Conservation (phyloP, 2,329 filamentous ascomycete species). For the Penicillium hesseltinei region DNA sequence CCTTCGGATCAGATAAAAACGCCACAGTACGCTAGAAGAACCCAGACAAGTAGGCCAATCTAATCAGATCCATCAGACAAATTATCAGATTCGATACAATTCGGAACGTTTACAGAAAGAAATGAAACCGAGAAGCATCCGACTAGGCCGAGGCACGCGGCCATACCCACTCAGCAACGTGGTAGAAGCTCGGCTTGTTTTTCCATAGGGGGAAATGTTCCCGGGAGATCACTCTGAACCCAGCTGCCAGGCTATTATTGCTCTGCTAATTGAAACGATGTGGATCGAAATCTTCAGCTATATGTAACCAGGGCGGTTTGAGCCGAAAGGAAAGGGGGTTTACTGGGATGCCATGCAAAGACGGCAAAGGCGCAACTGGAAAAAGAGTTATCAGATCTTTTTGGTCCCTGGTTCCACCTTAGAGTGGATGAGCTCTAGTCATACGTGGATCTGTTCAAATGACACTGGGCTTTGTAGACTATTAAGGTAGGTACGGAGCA, state of each 20-base stretch:
- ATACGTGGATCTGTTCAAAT: neutral
- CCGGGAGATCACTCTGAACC: neutral
- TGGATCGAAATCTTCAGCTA: neutral
- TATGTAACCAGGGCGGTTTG: neutral
- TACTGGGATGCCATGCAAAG: neutral
- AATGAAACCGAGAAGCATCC: neutral
- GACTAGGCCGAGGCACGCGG: neutral
- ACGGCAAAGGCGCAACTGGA: neutral
- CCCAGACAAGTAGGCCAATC: neutral
- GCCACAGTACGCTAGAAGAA: neutral
- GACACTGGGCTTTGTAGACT: neutral
- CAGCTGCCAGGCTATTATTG: neutral
- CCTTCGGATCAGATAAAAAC: slow-evolving; percentile 5
- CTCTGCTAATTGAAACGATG: neutral
- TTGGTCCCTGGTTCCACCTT: neutral
- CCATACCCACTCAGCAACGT: neutral
- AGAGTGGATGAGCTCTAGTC: neutral
- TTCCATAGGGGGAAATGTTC: neutral
- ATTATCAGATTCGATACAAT: neutral
- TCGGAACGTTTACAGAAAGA: neutral
- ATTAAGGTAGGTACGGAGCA: neutral
- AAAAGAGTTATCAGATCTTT: slow-evolving; percentile 10
- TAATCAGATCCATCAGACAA: slow-evolving; percentile 2
- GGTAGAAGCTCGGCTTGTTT: neutral
- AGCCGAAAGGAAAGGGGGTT: neutral